Base-by-base conservation (phyloP, 306 rosid species). In the Cyamopsis tetragonoloba region DNA sequence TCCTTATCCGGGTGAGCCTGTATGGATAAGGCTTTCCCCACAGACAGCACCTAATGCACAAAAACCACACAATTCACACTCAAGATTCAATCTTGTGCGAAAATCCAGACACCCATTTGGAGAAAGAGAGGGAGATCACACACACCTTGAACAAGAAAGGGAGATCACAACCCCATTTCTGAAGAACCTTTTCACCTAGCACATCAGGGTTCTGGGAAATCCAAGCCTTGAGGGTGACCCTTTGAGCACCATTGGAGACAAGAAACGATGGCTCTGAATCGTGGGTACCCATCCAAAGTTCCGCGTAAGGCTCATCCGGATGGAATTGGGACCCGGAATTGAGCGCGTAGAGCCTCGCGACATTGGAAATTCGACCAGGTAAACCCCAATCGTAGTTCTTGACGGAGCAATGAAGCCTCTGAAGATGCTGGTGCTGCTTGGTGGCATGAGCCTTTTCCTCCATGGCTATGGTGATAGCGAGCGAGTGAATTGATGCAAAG, bases 1-100 rank as follows among this genome's bases (percentile, higher is more conserved):
- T 90, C 92, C 86, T 88, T 93, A 61, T 93, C 95, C 0, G 99
- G 99, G 68, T 93, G 99, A 37, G 99, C 99, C 81, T 93, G 99
- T 18, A 93, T 93, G 7, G 99, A 93, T 82, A 90, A 83, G 30
- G 95, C 92, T 59, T 93, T 93, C 10, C 73, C 84, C 71, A 93
- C 96, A 22, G 99, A 93, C 7, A 93, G 87, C 39, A 93, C 95
- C 99, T 93, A 50, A 59, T 10, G n/a, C n/a, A n/a, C n/a, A n/a
- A n/a, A n/a, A n/a, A n/a, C 2, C 43, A 30, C 3, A 39, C 4
- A 54, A 54, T 65, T 47, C 63, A 66, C 7, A 20, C 24, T 68
- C 38, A 67, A 48, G 22, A 62, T 19, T 60, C 66, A 51, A 28
- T 1, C 24, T 24, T 63, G 48, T 18, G 24, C 28, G 0, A 42